Base-by-base conservation (phyloP, 2,329 filamentous ascomycete species). In the Exophiala oligosperma region DNA sequence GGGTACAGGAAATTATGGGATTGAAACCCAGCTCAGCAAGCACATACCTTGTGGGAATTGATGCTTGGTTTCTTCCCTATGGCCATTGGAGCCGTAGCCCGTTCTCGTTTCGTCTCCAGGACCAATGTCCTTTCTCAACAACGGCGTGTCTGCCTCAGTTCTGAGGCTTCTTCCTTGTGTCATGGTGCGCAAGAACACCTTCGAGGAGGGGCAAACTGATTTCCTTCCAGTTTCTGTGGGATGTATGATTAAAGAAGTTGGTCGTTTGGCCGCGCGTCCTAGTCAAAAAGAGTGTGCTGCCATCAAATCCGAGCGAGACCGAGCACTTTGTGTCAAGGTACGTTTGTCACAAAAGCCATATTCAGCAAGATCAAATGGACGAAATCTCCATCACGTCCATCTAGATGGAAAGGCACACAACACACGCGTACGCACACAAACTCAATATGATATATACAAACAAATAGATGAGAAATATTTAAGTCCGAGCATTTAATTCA, bases 211-310 rank as follows among this genome's bases (percentile, higher is more conserved):
- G 12, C n/a, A 29, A 3, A 32, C 8, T 48, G 46, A 26, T 48
- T 17, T 32, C 46, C 28, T 26, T n/a, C 46, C 12, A 32, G 9
- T 28, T 8, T 7, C 12, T 12, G 46, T 8, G 7, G 23, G 4
- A 6, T 28, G 28, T 48, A 48, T 17, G 17, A 17, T 12, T 48
- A 29, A n/a, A 28, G 6, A 26, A 17, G 28, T 8, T 8, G 46
- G 11, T n/a, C 28, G 24, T n/a, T 32, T 48, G 23, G 43, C 26
- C 43, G 21, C 43, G 26, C 11, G n/a, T 26, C 11, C 21, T 24
- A 48, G 46, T 48, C 46, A 48, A n/a, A 9, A 48, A 28, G 46
- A 48, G n/a, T 32, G 14, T 48, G 46, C 46, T 48, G 46, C 46
- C 46, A 48, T 48, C 9, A 29, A 17, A 17, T 29, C 23, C 9